Evolutionary conservation across 108 stramenopile genomes (phyloP).

Genomic region (Cyclotella baltica): DNA sequence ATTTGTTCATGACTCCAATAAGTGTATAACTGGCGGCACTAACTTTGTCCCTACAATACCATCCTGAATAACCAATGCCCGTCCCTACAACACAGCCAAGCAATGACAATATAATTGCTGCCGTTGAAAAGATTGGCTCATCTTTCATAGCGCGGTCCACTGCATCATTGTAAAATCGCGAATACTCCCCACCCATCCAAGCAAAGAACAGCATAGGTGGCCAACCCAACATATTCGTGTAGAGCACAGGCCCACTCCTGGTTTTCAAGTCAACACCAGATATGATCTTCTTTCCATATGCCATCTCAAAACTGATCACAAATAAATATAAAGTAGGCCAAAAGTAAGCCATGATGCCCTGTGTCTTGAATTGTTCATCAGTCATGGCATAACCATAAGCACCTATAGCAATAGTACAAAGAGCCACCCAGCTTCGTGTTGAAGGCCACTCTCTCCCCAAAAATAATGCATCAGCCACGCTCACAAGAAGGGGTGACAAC

Average conservation of each 20-base stretch:
- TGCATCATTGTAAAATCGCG: slow-evolving; percentile 52
- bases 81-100: slow-evolving; percentile 84
- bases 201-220: slow-evolving; percentile 86
- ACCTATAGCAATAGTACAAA: slow-evolving; percentile 69
- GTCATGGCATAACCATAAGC: slow-evolving; percentile 84
- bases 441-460: slow-evolving; percentile 89
- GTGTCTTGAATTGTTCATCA: slow-evolving; percentile 71
- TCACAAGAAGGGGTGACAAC: slow-evolving; percentile 81
- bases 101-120: slow-evolving; percentile 53
- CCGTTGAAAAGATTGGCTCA: slow-evolving; percentile 45
- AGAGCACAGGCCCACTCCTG: slow-evolving; percentile 85
- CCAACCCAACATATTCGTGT: slow-evolving; percentile 89
- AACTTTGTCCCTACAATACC: slow-evolving; percentile 87
- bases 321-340: slow-evolving; percentile 79
- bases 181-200: slow-evolving; percentile 68
- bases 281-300: slow-evolving; percentile 89
- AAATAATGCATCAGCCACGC: slow-evolving; percentile 82
- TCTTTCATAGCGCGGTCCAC: slow-evolving; percentile 22
- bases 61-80: slow-evolving; percentile 89
- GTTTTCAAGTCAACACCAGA: slow-evolving; percentile 80
- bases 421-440: slow-evolving; percentile 64
- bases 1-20: slow-evolving; percentile 92
- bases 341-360: slow-evolving; percentile 62
- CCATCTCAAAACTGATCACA: slow-evolving; percentile 89
- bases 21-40: slow-evolving; percentile 86